Conservation (phyloP, 2,329 filamentous ascomycete genomes). For the Chaetomium globosum region DNA sequence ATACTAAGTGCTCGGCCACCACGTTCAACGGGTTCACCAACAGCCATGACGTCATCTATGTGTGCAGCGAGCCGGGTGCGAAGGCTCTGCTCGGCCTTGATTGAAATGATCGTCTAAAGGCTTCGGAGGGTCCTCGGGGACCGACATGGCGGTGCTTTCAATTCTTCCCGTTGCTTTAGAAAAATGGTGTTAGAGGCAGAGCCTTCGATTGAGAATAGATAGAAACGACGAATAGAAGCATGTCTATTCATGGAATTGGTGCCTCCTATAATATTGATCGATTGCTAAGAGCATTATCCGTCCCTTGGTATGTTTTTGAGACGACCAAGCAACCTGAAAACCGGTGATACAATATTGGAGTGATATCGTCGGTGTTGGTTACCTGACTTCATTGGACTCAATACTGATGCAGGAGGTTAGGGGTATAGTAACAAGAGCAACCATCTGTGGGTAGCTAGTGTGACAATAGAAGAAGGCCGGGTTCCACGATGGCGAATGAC, state of each 20-base stretch:
- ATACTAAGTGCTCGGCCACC: conserved; percentile 97
- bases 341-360: too few relatives aligned
- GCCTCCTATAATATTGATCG: neutral
- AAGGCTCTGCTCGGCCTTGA: conserved; percentile 63
- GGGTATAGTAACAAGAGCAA: neutral
- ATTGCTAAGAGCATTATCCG: neutral
- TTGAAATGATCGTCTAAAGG: neutral
- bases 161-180: conserved; percentile 9
- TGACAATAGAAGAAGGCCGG: neutral
- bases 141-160: neutral
- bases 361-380: too few relatives aligned
- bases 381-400: too few relatives aligned
- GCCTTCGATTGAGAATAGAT: neutral
- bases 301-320: too few relatives aligned
- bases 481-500: neutral
- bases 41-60: conserved; percentile 88
- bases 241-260: neutral
- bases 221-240: conserved; percentile 3
- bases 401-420: conserved; percentile 1
- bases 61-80: conserved; percentile 90
- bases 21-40: conserved; percentile 97
- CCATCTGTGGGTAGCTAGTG: neutral
- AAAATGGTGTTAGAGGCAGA: conserved; percentile 8
- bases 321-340: too few relatives aligned
- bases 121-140: neutral